Base-by-base conservation (phyloP, 768 basidiomycete genomes). In the Boletus edulis region DNA sequence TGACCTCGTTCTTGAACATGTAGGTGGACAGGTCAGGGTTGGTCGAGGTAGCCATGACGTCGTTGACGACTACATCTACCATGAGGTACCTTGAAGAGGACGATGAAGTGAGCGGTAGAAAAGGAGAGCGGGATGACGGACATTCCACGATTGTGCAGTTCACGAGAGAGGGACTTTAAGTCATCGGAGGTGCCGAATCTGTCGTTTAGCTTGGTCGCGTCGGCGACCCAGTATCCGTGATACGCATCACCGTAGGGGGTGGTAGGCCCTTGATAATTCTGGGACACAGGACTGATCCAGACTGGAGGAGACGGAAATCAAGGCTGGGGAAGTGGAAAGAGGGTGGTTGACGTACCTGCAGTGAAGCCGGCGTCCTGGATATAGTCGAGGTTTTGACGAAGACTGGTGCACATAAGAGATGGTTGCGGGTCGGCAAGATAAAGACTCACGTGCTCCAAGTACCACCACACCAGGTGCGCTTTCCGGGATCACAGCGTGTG, bases 11-110 rank as follows among this genome's bases (percentile, higher is more conserved):
- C 64, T 84, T 86, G 76, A 90, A 88, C 70, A 86, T 79, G 69
- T 82, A 91, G 1, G 70, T 71, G 12, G 86, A 86, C 56, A 81
- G 79, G 66, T 86, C 82, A 15, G 88, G 87, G 7, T 74, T 80
- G 35, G 73, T 75, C 3, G 82, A 80, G 4, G 83, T 81, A 2
- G 86, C 74, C 79, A 91, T 92, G 47, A 95, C 90, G 69, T 94
- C 89, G 69, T 94, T 94, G 34, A 89, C 83, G 38, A 94, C 88
- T 32, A 89, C 71, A 63, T 94, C 91, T 46, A 93, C 84, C 89
- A 92, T 93, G 57, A 94, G 74, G 68, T 86, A 91, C 84, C 77
- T 78, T 55, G 42, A 22, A 34, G 32, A 12, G 11, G 35, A 27
- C 35, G 18, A 49, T 51, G 37, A 7, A 40, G 20, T 48, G 55